Evolutionary conservation across 148 eudicot genomes (phyloP).

Genomic region (Cornus florida): DNA sequence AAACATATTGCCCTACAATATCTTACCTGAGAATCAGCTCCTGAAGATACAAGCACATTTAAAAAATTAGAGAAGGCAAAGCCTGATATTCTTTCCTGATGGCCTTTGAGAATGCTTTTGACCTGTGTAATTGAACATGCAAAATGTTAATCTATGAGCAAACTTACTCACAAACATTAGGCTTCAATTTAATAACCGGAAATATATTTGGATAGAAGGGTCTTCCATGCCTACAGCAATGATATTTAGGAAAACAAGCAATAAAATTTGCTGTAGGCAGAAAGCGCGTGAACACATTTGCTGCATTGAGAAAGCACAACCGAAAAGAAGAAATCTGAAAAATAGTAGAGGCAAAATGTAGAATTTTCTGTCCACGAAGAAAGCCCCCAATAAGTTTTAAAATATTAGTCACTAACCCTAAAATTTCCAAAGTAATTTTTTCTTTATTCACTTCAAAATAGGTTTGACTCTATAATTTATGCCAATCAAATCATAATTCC

Average conservation of each 20-base stretch:
- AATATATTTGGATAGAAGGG: conserved; percentile 19
- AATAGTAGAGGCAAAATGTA: no score
- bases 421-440: no score
- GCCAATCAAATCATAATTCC: no score
- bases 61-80: conserved; percentile 46
- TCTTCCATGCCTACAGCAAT: conserved; percentile 28
- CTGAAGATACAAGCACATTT: conserved; percentile 44
- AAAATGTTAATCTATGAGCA: background rate
- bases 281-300: conserved; percentile 18
- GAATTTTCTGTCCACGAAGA: no score
- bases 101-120: conserved; percentile 44
- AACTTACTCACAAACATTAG: conserved; percentile 4
- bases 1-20: background rate
- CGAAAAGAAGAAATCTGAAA: no score
- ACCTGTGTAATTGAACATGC: conserved; percentile 25
- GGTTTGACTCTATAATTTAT: no score
- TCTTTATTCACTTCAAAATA: no score
- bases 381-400: no score
- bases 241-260: conserved; percentile 18
- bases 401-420: no score
- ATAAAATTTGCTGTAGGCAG: conserved; percentile 16
- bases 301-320: conserved; percentile 3
- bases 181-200: background rate
- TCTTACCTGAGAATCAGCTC: conserved; percentile 55
- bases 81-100: conserved; percentile 42